A percentile compares a stretch with the other conserved stretches of the same genome.
Evolutionary conservation across 2,329 filamentous ascomycete species (phyloP).

Genomic region (Monosporascus sp.): DNA sequence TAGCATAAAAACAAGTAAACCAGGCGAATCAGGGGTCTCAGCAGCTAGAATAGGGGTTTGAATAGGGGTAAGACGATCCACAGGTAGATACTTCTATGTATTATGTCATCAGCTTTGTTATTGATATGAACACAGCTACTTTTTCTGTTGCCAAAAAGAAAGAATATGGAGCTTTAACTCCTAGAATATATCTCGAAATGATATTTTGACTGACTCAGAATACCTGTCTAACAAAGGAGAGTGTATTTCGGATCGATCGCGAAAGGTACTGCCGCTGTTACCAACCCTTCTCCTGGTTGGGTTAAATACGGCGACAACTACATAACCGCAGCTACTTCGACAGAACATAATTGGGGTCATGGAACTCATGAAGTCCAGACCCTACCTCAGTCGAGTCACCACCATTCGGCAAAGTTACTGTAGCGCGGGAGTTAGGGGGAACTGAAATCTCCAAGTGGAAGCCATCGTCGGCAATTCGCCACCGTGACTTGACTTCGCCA

Average conservation of each 20-base stretch:
- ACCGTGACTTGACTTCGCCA: slow-evolving; percentile 23
- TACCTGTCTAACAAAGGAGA: too few relatives aligned
- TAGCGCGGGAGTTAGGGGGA: slow-evolving; percentile 19
- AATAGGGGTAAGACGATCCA: too few relatives aligned
- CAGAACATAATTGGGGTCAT: not conserved
- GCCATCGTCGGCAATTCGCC: slow-evolving; percentile 18
- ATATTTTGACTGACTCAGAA: not conserved
- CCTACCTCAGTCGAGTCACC: not conserved
- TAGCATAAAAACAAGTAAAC: too few relatives aligned
- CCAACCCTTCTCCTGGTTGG: not conserved
- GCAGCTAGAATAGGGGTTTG: too few relatives aligned
- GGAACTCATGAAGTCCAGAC: not conserved
- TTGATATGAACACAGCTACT: too few relatives aligned
- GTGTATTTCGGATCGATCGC: not conserved
- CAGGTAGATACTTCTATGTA: too few relatives aligned
- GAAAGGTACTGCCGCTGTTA: not conserved
- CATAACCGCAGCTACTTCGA: not conserved
- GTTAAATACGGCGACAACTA: not conserved
- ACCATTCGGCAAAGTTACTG: slow-evolving; percentile 13
- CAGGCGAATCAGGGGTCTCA: too few relatives aligned
- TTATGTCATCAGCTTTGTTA: too few relatives aligned
- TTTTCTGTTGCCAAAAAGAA: too few relatives aligned
- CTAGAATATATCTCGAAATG: too few relatives aligned
- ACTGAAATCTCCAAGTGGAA: slow-evolving; percentile 16
- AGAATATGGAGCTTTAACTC: too few relatives aligned